These are phyloP conservation scores for Trichoderma virens DNA, from an alignment of 495 filamentous ascomycete genomes.

Conservation along the genomic window DNA sequence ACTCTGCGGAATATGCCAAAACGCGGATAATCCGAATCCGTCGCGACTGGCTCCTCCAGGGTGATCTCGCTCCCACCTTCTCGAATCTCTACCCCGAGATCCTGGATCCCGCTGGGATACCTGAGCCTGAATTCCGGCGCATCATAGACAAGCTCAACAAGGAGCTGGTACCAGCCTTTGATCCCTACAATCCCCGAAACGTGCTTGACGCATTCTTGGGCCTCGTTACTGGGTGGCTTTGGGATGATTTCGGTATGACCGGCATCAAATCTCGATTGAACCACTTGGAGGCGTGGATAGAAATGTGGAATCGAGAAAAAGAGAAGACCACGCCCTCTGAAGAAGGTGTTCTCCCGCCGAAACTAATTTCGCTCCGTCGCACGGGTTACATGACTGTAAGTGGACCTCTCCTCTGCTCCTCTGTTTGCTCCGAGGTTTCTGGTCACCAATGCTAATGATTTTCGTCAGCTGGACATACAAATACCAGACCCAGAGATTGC, in stretches of 20 bases:
- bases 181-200: conserved; percentile 62
- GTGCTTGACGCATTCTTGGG: conserved; percentile 70
- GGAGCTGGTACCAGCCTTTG: conserved; percentile 61
- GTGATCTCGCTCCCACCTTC: conserved; percentile 88
- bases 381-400: conserved; percentile 82
- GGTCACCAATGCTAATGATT: conserved; percentile 14
- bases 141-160: conserved; percentile 71
- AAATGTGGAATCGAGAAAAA: conserved; percentile 69
- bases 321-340: conserved; percentile 43
- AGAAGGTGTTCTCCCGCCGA: conserved; percentile 50
- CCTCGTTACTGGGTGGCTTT: conserved; percentile 79
- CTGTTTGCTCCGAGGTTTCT: too few relatives aligned
- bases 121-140: conserved; percentile 73
- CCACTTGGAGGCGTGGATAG: conserved; percentile 65
- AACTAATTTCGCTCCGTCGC: conserved; percentile 66
- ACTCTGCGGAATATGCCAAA: conserved; percentile 59
- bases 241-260: conserved; percentile 79
- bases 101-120: conserved; percentile 69
- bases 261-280: conserved; percentile 59
- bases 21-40: conserved; percentile 88
- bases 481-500: conserved; percentile 71
- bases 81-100: conserved; percentile 95
- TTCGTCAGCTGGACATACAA: conserved; percentile 62
- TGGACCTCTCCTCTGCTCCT: conserved; percentile 9
- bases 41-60: conserved; percentile 82